phyloP scores from a whole-genome alignment of 192 early-diverging fungal species.

The Anaeromyces robustus region DNA sequence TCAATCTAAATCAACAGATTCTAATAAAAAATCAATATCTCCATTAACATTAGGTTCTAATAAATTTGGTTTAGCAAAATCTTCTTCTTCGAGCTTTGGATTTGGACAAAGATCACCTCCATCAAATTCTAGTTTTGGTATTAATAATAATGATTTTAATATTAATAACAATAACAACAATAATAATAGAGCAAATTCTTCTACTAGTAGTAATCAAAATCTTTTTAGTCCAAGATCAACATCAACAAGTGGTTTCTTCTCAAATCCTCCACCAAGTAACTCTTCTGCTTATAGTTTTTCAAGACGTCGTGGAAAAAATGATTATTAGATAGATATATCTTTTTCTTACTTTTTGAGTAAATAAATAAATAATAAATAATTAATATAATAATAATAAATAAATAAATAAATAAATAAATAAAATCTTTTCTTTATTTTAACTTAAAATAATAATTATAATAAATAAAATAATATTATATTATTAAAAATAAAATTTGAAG shows the following conservation, averaged over 20 bases:
- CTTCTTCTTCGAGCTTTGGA: not conserved
- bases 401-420: no score
- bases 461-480: no score
- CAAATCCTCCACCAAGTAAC: not conserved
- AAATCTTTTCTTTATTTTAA: no score
- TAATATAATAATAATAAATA: no score
- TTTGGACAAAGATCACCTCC: not conserved
- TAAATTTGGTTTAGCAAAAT: not conserved
- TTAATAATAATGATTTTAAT: no score
- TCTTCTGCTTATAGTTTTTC: not conserved
- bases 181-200: no score
- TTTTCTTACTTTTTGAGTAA: no score
- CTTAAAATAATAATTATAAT: no score
- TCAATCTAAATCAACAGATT: not conserved
- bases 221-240: not conserved
- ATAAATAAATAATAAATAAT: no score
- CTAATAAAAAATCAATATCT: not conserved
- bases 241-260: not conserved
- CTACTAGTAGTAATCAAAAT: no score
- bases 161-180: no score
- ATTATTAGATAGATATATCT: not conserved
- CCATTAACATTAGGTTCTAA: not conserved
- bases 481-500: no score
- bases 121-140: not conserved
- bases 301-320: not conserved